These are phyloP conservation scores for Neurospora discreta DNA, from an alignment of 495 filamentous ascomycete species.

Conservation along the genomic window DNA sequence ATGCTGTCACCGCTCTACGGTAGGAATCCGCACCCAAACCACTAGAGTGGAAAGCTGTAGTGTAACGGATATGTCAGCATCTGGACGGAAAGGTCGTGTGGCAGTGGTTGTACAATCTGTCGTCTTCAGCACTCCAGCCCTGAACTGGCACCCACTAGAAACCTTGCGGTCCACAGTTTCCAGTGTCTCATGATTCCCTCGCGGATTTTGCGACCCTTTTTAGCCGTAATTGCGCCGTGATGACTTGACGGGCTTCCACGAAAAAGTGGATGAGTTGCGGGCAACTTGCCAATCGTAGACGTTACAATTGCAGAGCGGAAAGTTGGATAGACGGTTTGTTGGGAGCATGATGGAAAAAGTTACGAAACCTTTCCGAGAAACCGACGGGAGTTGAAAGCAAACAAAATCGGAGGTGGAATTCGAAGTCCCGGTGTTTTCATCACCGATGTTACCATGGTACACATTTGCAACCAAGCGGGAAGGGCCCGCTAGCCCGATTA, in stretches of 20 bases:
- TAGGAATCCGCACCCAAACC: background rate
- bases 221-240: background rate
- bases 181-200: background rate
- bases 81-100: background rate
- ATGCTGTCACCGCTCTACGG: background rate
- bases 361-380: background rate
- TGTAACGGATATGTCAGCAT: background rate
- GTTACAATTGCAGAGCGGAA: background rate
- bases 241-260: background rate
- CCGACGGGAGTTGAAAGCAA: background rate
- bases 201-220: background rate
- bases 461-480: background rate
- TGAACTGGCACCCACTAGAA: background rate
- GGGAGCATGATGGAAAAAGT: background rate
- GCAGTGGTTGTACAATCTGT: background rate
- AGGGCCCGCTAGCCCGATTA: background rate
- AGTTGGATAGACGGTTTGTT: background rate
- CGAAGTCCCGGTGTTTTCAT: background rate
- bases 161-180: background rate
- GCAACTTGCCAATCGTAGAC: background rate
- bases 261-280: background rate
- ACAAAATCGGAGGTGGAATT: background rate
- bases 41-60: background rate
- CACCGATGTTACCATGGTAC: background rate
- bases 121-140: background rate